Conservation (phyloP, 1,284 basidiomycete species). For the Apiotrichum montevideense region DNA sequence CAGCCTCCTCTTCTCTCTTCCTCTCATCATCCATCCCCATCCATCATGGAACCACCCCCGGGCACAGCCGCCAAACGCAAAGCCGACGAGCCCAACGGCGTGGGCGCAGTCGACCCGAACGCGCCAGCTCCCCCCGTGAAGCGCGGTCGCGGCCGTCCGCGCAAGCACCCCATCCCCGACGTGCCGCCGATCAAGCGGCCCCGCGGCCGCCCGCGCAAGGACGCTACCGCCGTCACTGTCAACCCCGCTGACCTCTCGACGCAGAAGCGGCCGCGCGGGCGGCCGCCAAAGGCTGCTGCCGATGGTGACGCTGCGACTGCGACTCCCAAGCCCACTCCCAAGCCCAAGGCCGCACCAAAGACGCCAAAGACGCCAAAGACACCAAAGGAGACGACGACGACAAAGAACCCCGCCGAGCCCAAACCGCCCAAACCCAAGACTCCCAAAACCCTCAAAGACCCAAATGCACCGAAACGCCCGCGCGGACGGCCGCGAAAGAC, state of each 20-base stretch:
- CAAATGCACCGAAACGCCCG: neutral
- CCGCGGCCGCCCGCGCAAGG: neutral
- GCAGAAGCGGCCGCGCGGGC: too few relatives aligned
- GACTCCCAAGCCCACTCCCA: too few relatives aligned
- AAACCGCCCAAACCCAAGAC: too few relatives aligned
- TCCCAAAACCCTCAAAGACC: too few relatives aligned
- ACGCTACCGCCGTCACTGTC: neutral
- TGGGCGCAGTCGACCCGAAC: neutral
- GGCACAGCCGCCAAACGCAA: neutral
- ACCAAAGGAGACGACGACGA: too few relatives aligned
- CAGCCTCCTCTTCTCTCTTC: neutral
- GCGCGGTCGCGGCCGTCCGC: constrained; percentile 1
- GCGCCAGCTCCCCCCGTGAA: neutral
- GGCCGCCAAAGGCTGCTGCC: too few relatives aligned
- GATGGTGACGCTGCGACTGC: too few relatives aligned
- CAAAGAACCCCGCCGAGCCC: too few relatives aligned
- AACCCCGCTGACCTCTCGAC: too few relatives aligned
- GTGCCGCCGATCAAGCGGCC: neutral
- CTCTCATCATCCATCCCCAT: neutral
- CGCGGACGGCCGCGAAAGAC: neutral
- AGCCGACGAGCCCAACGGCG: neutral
- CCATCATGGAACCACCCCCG: too few relatives aligned
- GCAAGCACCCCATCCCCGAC: neutral
- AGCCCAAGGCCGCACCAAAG: too few relatives aligned
- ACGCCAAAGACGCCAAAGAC: too few relatives aligned